Evolutionary conservation across 2,329 filamentous ascomycete species (phyloP).

Genomic region (Neospermospora avenae): DNA sequence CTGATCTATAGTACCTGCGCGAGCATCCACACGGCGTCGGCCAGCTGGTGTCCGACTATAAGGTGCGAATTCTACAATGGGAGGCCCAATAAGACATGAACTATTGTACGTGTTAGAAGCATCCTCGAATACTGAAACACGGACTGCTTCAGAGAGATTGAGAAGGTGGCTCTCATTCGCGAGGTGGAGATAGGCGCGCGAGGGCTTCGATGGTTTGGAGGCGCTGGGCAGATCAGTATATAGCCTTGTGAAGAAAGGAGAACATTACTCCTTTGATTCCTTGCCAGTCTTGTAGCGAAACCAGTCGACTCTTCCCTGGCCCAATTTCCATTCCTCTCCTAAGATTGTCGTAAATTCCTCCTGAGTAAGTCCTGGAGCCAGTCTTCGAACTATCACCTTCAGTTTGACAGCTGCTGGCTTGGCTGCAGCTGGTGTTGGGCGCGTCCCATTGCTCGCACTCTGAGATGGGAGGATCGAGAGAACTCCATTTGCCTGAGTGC

Average conservation of each 20-base stretch:
- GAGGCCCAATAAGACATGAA: conserved; percentile 71
- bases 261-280: conserved; percentile 71
- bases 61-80: conserved; percentile 75
- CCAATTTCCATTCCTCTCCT: conserved; percentile 76
- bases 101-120: conserved; percentile 72
- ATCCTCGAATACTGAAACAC: conserved; percentile 71
- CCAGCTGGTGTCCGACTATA: conserved; percentile 78
- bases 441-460: conserved; percentile 40
- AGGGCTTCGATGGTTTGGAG: conserved; percentile 80
- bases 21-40: conserved; percentile 73
- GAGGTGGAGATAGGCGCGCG: conserved; percentile 79
- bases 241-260: not conserved
- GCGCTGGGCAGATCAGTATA: conserved; percentile 47
- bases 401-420: conserved; percentile 56
- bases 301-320: conserved; percentile 85
- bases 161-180: conserved; percentile 66
- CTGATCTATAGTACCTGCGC: conserved; percentile 93
- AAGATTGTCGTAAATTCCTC: conserved; percentile 70
- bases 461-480: conserved; percentile 48
- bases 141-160: conserved; percentile 67
- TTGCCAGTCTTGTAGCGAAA: conserved; percentile 70
- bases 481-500: conserved; percentile 48
- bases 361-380: conserved; percentile 82
- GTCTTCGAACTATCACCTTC: conserved; percentile 79
- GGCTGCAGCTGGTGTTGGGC: conserved; percentile 38